Base-by-base conservation (phyloP, 345 rosid genomes). In the Alliaria petiolata region DNA sequence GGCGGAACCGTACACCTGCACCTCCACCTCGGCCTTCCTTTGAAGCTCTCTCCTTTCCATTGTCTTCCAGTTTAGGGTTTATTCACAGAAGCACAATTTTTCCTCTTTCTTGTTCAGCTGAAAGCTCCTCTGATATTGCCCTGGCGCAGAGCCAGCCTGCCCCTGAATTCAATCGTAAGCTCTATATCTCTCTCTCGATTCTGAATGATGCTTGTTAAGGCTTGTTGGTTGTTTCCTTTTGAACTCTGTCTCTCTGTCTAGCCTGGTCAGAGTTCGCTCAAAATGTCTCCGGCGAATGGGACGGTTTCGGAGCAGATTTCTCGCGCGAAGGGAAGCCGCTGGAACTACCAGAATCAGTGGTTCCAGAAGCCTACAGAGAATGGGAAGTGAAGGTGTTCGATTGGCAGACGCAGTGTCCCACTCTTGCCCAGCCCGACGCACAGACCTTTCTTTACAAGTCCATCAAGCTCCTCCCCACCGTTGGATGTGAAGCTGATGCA, bases 371-470 rank as follows among this genome's bases (percentile, higher is more conserved):
- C 43, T 95, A 61, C 35, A 81, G 95, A 67, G 99, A 95, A 66
- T 95, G 99, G 99, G 99, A 95, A 70, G 95, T 95, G 47, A 81
- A 83, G 84, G 95, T 95, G 69, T 87, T 83, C 54, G 99, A 95
- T 71, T 95, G 99, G 99, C 99, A 95, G 81, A 95, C 96, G 44
- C 99, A 91, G 60, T 95, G 99, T 71, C 96, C 97, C 20, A 89
- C 97, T 35, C 90, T 89, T 34, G 97, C 96, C 55, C 77, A 76
- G 11, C 80, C 83, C 7, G 65, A 77, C 70, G 67, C 78, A 50
- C 65, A 45, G 11, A 16, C 65, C 54, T 63, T 95, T 71, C 67
- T 72, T 26, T 89, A 82, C 83, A 91, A 83, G 69, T 79, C 74
- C 64, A 88, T 95, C 77, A 86, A 89, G 61, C 82, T 95, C 45